phyloP scores from a whole-genome alignment of 192 early-diverging fungal species.

The Backusella parvicylindrica region DNA sequence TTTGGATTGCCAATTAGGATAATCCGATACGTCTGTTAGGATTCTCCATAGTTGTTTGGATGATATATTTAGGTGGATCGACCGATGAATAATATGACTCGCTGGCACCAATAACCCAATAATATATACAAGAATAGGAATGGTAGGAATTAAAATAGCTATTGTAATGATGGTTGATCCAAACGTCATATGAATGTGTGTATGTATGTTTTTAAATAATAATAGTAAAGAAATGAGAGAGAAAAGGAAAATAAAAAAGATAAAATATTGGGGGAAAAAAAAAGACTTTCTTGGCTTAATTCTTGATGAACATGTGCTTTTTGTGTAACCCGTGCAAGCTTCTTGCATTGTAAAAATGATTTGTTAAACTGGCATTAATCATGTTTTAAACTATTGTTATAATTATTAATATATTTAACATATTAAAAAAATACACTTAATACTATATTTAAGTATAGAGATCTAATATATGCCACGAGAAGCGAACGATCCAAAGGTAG shows the following conservation, averaged over 20 bases:
- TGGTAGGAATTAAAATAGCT: conserved; percentile 8
- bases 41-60: conserved; percentile 20
- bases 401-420: no score
- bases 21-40: conserved; percentile 21
- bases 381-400: no score
- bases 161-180: neutral
- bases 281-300: neutral
- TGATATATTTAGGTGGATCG: conserved; percentile 1
- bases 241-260: neutral
- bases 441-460: no score
- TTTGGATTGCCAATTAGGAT: conserved; percentile 26
- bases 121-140: conserved; percentile 24
- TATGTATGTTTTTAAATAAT: neutral
- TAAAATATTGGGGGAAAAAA: neutral
- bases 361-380: neutral
- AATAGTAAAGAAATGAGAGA: neutral
- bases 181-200: neutral
- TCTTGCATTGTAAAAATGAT: neutral
- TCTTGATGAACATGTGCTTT: neutral
- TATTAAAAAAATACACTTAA: no score
- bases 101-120: conserved; percentile 24
- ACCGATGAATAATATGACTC: conserved; percentile 22
- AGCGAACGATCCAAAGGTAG: no score
- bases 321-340: neutral
- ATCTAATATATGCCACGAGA: no score